Conservation (phyloP, 352 stramenopile species). For the Globisporangium takayamanum region DNA sequence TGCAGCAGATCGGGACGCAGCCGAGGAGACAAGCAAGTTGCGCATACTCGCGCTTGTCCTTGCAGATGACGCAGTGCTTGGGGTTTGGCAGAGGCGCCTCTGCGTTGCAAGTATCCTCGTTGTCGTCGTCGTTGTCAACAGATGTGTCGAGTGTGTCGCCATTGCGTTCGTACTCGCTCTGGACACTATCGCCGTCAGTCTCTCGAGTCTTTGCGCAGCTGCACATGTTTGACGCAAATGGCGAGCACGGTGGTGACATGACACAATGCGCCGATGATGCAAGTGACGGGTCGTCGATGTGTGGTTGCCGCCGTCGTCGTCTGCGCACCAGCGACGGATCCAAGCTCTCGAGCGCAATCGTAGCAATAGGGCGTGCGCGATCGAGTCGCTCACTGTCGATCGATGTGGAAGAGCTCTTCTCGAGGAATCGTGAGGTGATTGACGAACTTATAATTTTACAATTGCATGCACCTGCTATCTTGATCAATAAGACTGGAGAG, state of each 20-base stretch:
- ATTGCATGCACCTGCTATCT: too few species aligned
- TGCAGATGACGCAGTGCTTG: background rate
- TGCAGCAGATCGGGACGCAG: constrained; percentile 3
- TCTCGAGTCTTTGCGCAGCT: too few species aligned
- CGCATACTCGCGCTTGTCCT: constrained; percentile 2
- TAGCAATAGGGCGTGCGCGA: background rate
- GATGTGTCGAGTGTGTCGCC: background rate
- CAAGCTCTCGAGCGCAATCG: constrained; percentile 5
- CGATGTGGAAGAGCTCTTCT: too few species aligned
- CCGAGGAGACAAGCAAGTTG: constrained; percentile 3
- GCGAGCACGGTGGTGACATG: too few species aligned
- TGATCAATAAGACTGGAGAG: too few species aligned
- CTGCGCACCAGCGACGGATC: background rate
- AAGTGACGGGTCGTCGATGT: too few species aligned
- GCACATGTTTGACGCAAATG: too few species aligned
- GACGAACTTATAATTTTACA: too few species aligned
- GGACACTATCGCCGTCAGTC: too few species aligned
- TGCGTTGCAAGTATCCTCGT: background rate
- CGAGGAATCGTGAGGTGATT: too few species aligned
- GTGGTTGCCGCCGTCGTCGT: background rate
- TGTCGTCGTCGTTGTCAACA: background rate
- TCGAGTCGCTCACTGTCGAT: background rate
- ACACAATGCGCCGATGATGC: background rate
- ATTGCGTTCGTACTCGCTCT: too few species aligned
- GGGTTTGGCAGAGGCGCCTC: background rate